Conservation (phyloP, 768 basidiomycete genomes). For the Mycena polygramma region DNA sequence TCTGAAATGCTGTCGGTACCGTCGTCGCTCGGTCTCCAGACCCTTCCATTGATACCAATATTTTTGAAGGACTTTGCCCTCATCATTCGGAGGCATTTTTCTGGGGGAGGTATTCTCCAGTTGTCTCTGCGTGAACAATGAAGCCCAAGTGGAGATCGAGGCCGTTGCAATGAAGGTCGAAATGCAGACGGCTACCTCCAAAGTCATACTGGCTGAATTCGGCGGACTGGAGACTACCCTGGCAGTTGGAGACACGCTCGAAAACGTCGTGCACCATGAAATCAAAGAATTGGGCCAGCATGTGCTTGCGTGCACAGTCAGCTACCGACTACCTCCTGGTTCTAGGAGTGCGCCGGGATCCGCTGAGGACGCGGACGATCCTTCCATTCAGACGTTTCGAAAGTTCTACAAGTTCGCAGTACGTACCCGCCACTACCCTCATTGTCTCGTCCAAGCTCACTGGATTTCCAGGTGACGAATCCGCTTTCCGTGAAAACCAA, state of each 20-base stretch:
- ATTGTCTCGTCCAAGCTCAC: not conserved
- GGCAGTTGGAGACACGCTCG: slow-evolving; percentile 69
- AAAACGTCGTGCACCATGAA: slow-evolving; percentile 83
- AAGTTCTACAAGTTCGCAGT: slow-evolving; percentile 95
- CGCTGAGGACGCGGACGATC: slow-evolving; percentile 65
- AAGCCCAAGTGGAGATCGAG: slow-evolving; percentile 72
- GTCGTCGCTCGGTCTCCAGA: slow-evolving; percentile 41
- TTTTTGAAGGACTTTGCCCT: no score
- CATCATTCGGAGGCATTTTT: slow-evolving; percentile 86
- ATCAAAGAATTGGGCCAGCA: slow-evolving; percentile 96
- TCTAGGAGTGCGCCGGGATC: slow-evolving; percentile 64
- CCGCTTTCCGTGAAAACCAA: slow-evolving; percentile 96
- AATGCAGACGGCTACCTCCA: slow-evolving; percentile 85
- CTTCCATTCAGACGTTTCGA: slow-evolving; percentile 76
- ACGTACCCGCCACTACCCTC: slow-evolving; percentile 47
- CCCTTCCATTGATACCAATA: no score
- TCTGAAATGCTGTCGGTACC: slow-evolving; percentile 87
- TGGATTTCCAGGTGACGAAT: slow-evolving; percentile 80
- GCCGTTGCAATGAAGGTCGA: slow-evolving; percentile 80
- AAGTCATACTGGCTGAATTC: slow-evolving; percentile 72
- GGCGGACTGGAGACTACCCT: slow-evolving; percentile 68
- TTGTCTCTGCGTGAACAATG: slow-evolving; percentile 87
- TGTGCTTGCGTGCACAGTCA: slow-evolving; percentile 87
- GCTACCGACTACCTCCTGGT: slow-evolving; percentile 80
- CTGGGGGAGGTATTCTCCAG: slow-evolving; percentile 92